phyloP scores from a whole-genome alignment of 2,329 filamentous ascomycete genomes.

The Ceratocystis variospora region DNA sequence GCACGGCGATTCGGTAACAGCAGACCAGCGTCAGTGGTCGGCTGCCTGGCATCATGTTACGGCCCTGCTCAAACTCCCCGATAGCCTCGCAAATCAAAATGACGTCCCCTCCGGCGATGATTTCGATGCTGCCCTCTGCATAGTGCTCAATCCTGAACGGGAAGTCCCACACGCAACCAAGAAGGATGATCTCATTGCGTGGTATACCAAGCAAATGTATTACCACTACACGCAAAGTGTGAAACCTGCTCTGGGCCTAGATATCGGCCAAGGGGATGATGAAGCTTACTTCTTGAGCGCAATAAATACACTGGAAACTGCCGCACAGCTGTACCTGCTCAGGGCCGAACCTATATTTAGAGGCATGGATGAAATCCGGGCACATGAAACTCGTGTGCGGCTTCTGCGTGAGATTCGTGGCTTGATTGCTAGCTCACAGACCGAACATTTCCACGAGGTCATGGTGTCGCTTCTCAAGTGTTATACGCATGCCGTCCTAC shows the following conservation, averaged over 20 bases:
- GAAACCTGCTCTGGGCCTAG: constrained; percentile 41
- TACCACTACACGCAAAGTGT: constrained; percentile 48
- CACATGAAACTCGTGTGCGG: constrained; percentile 31
- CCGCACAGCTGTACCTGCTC: not conserved
- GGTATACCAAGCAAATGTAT: constrained; percentile 48
- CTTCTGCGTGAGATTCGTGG: constrained; percentile 51
- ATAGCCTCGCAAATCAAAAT: not conserved
- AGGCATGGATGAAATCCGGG: constrained; percentile 31
- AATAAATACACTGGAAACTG: not conserved
- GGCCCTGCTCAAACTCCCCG: constrained; percentile 40
- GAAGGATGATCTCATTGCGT: constrained; percentile 43
- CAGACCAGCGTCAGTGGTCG: constrained; percentile 45
- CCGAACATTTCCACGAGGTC: constrained; percentile 38
- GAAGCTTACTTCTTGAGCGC: not conserved
- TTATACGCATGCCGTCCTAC: not conserved
- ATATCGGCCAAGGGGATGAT: constrained; percentile 38
- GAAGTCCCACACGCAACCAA: constrained; percentile 37
- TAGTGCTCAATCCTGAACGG: constrained; percentile 36
- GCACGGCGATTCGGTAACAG: constrained; percentile 20
- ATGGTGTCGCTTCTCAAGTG: constrained; percentile 28
- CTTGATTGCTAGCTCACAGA: constrained; percentile 50
- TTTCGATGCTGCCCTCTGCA: constrained; percentile 40
- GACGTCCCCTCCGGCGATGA: constrained; percentile 27
- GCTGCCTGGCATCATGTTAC: constrained; percentile 50
- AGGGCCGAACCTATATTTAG: constrained; percentile 36